Evolutionary conservation across 768 basidiomycete species (phyloP).

Genomic region (Dentipellis sp.): DNA sequence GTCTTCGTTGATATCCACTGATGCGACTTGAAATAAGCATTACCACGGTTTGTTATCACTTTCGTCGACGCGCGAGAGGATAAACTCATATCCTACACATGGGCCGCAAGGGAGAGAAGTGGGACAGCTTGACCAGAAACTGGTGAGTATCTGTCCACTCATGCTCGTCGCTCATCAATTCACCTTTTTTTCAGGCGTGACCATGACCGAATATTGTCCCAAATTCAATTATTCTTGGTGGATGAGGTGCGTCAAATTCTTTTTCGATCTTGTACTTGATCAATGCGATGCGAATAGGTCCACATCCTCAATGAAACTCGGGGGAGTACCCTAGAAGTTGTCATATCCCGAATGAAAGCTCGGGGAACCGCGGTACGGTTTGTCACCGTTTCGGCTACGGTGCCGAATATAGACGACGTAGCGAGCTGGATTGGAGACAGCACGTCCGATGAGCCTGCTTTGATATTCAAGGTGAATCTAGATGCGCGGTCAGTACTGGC

Average conservation of each 20-base stretch:
- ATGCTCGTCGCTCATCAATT: constrained; percentile 1
- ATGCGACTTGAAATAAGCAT: constrained; percentile 33
- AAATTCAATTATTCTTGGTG: constrained; percentile 77
- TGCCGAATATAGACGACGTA: constrained; percentile 88
- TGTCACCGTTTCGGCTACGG: constrained; percentile 85
- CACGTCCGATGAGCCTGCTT: constrained; percentile 36
- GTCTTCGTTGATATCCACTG: background rate
- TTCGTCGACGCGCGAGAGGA: background rate
- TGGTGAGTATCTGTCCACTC: constrained; percentile 36
- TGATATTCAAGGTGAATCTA: constrained; percentile 56
- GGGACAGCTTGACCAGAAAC: constrained; percentile 87
- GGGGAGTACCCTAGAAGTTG: constrained; percentile 89
- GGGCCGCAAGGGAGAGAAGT: constrained; percentile 75
- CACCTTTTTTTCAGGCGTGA: constrained; percentile 32
- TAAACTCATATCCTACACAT: background rate
- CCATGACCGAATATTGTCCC: constrained; percentile 56
- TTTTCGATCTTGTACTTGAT: background rate
- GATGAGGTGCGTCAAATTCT: constrained; percentile 55
- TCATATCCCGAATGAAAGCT: constrained; percentile 88
- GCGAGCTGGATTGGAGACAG: constrained; percentile 74
- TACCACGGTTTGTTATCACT: constrained; percentile 53
- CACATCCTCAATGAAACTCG: constrained; percentile 87
- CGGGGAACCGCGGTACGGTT: constrained; percentile 68
- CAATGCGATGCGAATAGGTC: constrained; percentile 41
- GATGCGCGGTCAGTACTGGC: background rate